phyloP scores from a whole-genome alignment of 495 filamentous ascomycete species.

The Podospora sp. region DNA sequence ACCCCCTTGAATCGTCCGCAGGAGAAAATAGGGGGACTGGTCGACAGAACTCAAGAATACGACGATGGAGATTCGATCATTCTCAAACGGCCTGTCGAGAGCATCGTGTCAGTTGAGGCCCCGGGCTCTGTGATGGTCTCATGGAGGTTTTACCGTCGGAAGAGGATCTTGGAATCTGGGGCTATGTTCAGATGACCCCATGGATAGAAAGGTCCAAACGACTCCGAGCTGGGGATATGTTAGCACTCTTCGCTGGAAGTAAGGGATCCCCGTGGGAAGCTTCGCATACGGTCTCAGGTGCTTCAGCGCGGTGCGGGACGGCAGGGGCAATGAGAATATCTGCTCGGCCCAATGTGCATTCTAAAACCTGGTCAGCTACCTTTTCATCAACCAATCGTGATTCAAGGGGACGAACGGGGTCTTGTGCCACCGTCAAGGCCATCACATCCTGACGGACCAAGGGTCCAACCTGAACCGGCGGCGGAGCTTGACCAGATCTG shows the following conservation, averaged over 20 bases:
- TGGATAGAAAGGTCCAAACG: conserved; percentile 43
- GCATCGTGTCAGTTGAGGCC: background rate
- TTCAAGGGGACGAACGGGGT: conserved; percentile 29
- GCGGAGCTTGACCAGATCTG: conserved; percentile 29
- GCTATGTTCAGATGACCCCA: conserved; percentile 48
- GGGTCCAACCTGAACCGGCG: conserved; percentile 31
- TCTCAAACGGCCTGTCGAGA: conserved; percentile 50
- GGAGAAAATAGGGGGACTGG: conserved; percentile 46
- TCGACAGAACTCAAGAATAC: conserved; percentile 47
- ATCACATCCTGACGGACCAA: conserved; percentile 34
- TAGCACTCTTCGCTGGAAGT: conserved; percentile 1
- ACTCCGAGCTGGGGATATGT: conserved; percentile 31
- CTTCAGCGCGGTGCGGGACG: conserved; percentile 52
- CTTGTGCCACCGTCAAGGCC: conserved; percentile 32
- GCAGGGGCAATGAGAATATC: conserved; percentile 57
- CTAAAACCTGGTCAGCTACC: conserved; percentile 5
- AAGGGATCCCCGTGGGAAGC: background rate
- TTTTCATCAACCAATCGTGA: background rate
- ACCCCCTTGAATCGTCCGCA: conserved; percentile 42
- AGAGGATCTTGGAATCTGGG: conserved; percentile 50
- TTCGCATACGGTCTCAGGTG: conserved; percentile 34
- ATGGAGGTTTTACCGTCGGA: conserved; percentile 47
- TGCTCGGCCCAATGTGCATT: conserved; percentile 54
- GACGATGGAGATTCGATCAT: conserved; percentile 53
- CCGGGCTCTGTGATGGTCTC: background rate